Evolutionary conservation across 352 stramenopile genomes (phyloP), one percentile per base, ranked within the genome.

Genomic region (Phytophthora colocasiae): DNA sequence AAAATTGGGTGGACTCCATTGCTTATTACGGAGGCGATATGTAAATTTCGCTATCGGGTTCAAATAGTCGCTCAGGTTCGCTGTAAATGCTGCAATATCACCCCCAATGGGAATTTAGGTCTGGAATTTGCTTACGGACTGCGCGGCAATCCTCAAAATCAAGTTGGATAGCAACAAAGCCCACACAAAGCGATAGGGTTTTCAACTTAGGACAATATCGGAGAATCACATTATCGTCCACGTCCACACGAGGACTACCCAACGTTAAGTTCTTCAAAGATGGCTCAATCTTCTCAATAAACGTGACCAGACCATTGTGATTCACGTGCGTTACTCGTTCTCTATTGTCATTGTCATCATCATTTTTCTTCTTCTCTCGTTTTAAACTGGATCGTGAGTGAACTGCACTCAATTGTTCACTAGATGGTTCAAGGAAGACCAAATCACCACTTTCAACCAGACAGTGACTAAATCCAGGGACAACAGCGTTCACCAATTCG

Each of bases 401-500:
- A 51, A 7, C 15, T 41, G 27, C 31, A 44, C 15, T 31, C 17
- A 12, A 22, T 22, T 14, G 14, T 8, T 15, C 9, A 17, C 7
- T 31, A 6, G 5, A 7, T 5, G 39, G 24, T 14, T 49, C 39
- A 31, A 31, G 15, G 17, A 48, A 41, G 2, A 14, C 10, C 32
- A 63, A 54, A 43, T 55, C 36, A 24, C 9, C 15, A 1, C 44
- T 34, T n/a, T 49, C 44, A n/a, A 32, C 36, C 26, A 48, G 45
- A 12, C 56, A 63, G 17, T 49, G 31, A 9, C 45, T 34, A 34
- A 56, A 63, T 6, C 56, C 56, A 19, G 45, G 45, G 44, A 49
- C 38, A 11, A 63, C 5, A 15, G 41, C 45, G 38, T 63, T 55
- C 34, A 63, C 36, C 8, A 50, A 63, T 4, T 55, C 56, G 15